Evolutionary conservation across 208 protist species (phyloP), one percentile per base, ranked within the genome.

Genomic region (Tetramitus jugosus): DNA sequence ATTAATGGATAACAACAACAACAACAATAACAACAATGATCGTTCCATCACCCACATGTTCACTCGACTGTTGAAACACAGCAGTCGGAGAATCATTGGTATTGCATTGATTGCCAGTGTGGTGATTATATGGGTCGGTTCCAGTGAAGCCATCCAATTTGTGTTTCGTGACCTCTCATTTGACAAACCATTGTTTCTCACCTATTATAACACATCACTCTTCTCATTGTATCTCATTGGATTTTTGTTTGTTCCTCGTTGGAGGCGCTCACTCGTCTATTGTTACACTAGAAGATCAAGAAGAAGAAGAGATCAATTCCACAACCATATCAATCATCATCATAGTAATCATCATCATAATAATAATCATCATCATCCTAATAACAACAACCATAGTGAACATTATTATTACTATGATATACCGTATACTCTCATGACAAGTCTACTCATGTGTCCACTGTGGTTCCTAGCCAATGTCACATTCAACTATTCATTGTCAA

Each of bases 101-200:
- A 20, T 56, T 56, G 10, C 14, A 26, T 56, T 56, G 49, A 56
- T 56, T 26, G 20, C 20, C 49, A 20, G 49, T n/a, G 65, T 71
- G 1, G 65, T 71, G 17, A 49, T 71, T 42, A 37, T 71, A 31
- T 71, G 65, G 65, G 20, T 49, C 2, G 4, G 29, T 0, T 17
- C n/a, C n/a, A 40, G 39, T 33, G 65, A 49, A 33, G 39, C n/a
- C 4, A 71, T 71, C 35, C 65, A 71, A 71, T 42, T 49, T 14
- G 49, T 71, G n/a, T 71, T 37, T 49, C n/a, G n/a, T n/a, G 26
- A 71, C 35, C n/a, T 49, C 7, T 33, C n/a, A 23, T 71, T 37
- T 49, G 40, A 71, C 8, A 71, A 71, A 46, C 65, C 65, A 37
- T 71, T 71, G 4, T 49, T 71, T 29, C n/a, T 71, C 1, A 71